Conservation (phyloP, 2,329 filamentous ascomycete genomes). For the Arthrinium phaeospermum region DNA sequence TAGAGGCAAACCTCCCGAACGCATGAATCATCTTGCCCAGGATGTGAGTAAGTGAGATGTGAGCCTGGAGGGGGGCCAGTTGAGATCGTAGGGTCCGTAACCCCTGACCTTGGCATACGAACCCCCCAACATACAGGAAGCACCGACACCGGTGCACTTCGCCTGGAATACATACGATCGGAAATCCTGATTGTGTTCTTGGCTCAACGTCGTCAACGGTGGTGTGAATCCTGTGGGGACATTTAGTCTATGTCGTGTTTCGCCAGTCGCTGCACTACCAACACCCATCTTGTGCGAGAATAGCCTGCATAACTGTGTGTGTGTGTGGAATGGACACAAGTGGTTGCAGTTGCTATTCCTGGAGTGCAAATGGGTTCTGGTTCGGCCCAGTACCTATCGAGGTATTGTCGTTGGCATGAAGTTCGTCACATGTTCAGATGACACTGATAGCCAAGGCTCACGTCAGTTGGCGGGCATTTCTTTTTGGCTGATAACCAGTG, state of each 20-base stretch:
- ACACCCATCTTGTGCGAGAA: not conserved
- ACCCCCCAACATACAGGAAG: not conserved
- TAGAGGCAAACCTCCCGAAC: constrained; percentile 20
- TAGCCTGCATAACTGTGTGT: not conserved
- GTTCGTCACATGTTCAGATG: constrained; percentile 14
- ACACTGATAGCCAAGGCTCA: not conserved
- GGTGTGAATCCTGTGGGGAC: not conserved
- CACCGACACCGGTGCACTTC: not conserved
- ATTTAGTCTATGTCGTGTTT: not conserved
- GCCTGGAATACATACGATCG: not conserved
- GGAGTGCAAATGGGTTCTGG: not conserved
- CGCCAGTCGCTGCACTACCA: not conserved
- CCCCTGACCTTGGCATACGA: not conserved
- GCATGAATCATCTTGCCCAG: constrained; percentile 6
- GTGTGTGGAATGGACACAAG: not conserved
- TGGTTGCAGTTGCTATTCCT: constrained; percentile 10
- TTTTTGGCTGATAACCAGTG: not conserved
- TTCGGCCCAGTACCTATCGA: not conserved
- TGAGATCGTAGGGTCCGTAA: constrained; percentile 4
- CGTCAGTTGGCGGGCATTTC: not conserved
- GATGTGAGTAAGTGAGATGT: constrained; percentile 1
- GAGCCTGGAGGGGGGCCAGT: constrained; percentile 2
- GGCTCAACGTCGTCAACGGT: not conserved
- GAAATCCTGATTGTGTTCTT: not conserved
- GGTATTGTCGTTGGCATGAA: not conserved